Conservation (phyloP, 2,329 filamentous ascomycete genomes). For the Exophiala alcalophila region DNA sequence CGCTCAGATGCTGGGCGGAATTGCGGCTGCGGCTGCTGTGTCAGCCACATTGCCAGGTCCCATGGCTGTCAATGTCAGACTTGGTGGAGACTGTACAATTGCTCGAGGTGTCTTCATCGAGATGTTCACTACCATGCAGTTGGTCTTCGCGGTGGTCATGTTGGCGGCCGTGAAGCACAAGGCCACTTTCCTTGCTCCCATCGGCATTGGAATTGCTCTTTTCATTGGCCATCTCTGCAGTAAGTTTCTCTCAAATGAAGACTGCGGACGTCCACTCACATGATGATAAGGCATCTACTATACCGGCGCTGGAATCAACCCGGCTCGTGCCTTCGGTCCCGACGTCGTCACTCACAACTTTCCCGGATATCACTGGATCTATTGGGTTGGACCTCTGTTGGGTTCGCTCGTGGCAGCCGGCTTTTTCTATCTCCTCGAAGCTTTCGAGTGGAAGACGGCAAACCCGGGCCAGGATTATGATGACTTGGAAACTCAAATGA, state of each 20-base stretch:
- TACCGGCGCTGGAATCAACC: constrained; percentile 49
- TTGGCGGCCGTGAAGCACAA: constrained; percentile 71
- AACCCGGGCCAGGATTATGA: constrained; percentile 53
- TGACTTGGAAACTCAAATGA: too few relatives aligned
- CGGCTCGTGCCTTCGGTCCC: constrained; percentile 48
- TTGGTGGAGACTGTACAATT: constrained; percentile 51
- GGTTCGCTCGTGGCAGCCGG: constrained; percentile 47
- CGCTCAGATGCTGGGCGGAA: constrained; percentile 58
- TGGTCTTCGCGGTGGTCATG: constrained; percentile 65
- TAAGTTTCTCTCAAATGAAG: too few relatives aligned
- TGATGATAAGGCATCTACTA: constrained; percentile 41
- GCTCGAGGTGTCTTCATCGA: constrained; percentile 64
- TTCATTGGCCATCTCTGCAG: too few relatives aligned
- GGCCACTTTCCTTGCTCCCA: constrained; percentile 66
- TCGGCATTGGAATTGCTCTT: constrained; percentile 68
- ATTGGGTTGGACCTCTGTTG: constrained; percentile 42
- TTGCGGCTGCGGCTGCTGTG: constrained; percentile 59
- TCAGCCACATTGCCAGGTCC: constrained; percentile 56
- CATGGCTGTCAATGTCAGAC: constrained; percentile 53
- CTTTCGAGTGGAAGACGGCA: constrained; percentile 42
- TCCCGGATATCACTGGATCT: constrained; percentile 44
- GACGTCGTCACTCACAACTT: constrained; percentile 45
- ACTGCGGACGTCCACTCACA: too few relatives aligned
- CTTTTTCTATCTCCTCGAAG: constrained; percentile 48
- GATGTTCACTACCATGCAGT: constrained; percentile 61